These are phyloP conservation scores for Solanum appendiculatum DNA, from an alignment of 257 asterid species.

Conservation along the genomic window DNA sequence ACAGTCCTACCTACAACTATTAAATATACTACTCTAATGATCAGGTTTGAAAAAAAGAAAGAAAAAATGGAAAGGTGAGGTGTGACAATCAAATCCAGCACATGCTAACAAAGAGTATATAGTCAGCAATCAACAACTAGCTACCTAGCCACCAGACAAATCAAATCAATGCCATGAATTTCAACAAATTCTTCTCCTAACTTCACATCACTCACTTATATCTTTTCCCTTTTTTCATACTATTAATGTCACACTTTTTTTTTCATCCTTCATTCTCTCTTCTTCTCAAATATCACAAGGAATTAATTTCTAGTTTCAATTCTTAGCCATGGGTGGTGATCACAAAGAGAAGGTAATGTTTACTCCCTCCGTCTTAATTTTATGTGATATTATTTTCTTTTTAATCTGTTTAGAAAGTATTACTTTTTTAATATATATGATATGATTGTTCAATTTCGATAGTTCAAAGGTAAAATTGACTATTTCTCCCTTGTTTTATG, in stretches of 20 bases:
- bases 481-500: rapidly evolving
- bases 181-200: neutral
- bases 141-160: neutral
- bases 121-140: conserved; percentile 19
- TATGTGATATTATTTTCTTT: neutral
- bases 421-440: neutral
- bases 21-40: too few relatives aligned
- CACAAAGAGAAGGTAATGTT: conserved; percentile 26
- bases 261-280: neutral
- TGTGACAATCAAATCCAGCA: conserved; percentile 33
- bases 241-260: neutral
- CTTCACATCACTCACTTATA: neutral
- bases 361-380: neutral
- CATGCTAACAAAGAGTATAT: conserved; percentile 38
- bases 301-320: neutral
- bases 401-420: neutral
- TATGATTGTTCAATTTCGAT: neutral
- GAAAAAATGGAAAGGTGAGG: conserved; percentile 20
- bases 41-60: neutral
- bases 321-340: conserved; percentile 11
- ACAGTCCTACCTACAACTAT: too few relatives aligned
- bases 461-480: neutral
- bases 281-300: neutral
- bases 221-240: neutral
- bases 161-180: conserved; percentile 9